Base-by-base conservation (phyloP, 331 rosid species). In the Erythrophleum ivorense region DNA sequence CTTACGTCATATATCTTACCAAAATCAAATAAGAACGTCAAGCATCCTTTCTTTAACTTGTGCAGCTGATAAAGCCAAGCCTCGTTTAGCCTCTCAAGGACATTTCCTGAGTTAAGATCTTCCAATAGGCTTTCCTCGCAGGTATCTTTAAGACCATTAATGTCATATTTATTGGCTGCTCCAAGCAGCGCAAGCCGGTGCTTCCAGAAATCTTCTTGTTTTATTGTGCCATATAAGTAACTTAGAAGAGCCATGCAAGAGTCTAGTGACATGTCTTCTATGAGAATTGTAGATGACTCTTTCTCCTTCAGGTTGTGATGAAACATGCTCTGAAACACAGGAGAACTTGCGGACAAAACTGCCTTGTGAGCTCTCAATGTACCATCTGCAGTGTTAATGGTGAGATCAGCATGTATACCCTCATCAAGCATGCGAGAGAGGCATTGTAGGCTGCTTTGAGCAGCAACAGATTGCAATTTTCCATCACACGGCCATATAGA, bases 61-160 rank as follows among this genome's bases (percentile, higher is more conserved):
- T 75, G 80, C 71, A 95, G 80, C 76, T 90, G 92, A 88, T 91
- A 92, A 40, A 91, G 80, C 90, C 92, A 89, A 12, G 97, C 97
- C 77, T 92, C 97, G 62, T 91, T 89, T 62, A 94, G 86, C 88
- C 97, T 90, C 84, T 87, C 94, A 2, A 94, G 94, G 73, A 94
- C 98, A 73, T 92, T 94, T 9, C 57, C 80, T 0, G 92, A 83
- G 88, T 84, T 91, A 12, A 94, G 92, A 84, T 91, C 97, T 87
- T 92, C 98, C 84, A 94, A 21, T 43, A 94, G 97, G 86, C 95
- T 91, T 77, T 94, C 95, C 90, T 94, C 98, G 0, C 98, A 92
- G 3, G 89, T 86, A 57, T 90, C 97, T 84, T 94, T 88, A 6
- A 94, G 91, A 77, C 83, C 87, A 5, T 78, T 71, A 6, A 92